Percentiles rank a stretch among this genome's conserved stretches.
phyloP scores from a whole-genome alignment of 768 basidiomycete genomes.

The Podaxis sp. region DNA sequence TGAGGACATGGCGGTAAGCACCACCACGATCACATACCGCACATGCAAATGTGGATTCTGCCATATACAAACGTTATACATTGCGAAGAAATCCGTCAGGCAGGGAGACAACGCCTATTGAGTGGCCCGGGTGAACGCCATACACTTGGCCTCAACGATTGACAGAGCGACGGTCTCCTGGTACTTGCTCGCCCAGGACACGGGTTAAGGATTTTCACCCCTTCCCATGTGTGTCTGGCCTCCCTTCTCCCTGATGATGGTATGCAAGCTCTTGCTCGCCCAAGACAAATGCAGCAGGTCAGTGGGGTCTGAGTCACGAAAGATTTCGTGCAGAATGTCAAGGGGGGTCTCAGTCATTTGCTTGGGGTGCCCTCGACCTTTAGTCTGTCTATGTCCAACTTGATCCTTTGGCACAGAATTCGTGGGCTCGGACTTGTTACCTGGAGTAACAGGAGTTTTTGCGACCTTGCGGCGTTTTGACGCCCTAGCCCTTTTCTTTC shows the following conservation, averaged over 20 bases:
- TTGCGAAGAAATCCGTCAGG: slow-evolving; percentile 19
- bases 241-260: slow-evolving; percentile 26
- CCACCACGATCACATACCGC: neutral
- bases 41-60: neutral
- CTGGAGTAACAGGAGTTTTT: neutral
- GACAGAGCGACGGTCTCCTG: too few species aligned
- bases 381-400: too few species aligned
- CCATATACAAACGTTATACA: slow-evolving; percentile 29
- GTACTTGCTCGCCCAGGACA: too few species aligned
- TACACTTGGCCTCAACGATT: too few species aligned
- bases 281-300: slow-evolving; percentile 40
- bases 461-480: neutral
- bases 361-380: slow-evolving; percentile 23
- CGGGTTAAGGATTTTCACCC: slow-evolving; percentile 15
- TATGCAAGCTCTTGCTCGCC: slow-evolving; percentile 32
- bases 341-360: slow-evolving; percentile 31
- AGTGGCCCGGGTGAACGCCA: too few species aligned
- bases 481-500: neutral
- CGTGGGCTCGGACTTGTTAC: neutral
- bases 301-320: slow-evolving; percentile 32
- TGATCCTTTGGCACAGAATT: neutral
- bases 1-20: too few species aligned
- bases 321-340: slow-evolving; percentile 37
- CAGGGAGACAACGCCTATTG: neutral
- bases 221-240: slow-evolving; percentile 29